Percentiles rank a stretch among this genome's conserved stretches.
These are phyloP conservation scores for Coleophoma eucalyptorum DNA, from an alignment of 2,329 filamentous ascomycete genomes.

Conservation along the genomic window DNA sequence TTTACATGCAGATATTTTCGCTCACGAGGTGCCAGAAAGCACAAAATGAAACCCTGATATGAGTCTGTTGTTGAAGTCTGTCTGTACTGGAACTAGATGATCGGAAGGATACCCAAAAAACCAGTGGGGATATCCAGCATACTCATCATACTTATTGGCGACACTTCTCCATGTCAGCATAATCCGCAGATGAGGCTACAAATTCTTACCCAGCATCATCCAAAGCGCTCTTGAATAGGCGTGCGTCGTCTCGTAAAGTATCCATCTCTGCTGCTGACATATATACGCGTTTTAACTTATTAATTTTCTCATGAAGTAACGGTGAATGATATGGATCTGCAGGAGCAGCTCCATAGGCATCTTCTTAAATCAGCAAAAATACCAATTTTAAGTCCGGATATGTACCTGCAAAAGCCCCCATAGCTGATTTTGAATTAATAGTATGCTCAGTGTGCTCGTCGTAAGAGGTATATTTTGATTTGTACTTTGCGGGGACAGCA, in stretches of 20 bases:
- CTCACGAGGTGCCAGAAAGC: neutral
- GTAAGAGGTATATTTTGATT: constrained; percentile 28
- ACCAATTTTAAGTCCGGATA: neutral
- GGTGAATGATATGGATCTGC: constrained; percentile 28
- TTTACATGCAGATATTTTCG: too few relatives aligned
- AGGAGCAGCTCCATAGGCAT: constrained; percentile 23
- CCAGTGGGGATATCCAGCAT: constrained; percentile 31
- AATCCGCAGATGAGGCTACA: neutral
- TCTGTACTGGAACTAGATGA: constrained; percentile 3
- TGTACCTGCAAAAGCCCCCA: constrained; percentile 26
- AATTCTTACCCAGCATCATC: constrained; percentile 7
- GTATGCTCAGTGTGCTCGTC: constrained; percentile 31
- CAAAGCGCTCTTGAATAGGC: constrained; percentile 23
- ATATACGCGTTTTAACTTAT: constrained; percentile 27
- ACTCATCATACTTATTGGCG: constrained; percentile 25
- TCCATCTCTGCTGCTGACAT: constrained; percentile 26
- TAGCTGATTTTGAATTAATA: constrained; percentile 29
- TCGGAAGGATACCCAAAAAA: constrained; percentile 31
- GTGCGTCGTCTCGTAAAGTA: constrained; percentile 30
- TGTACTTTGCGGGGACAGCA: constrained; percentile 30
- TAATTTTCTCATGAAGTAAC: constrained; percentile 25
- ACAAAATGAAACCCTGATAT: constrained; percentile 11
- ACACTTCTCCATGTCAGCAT: constrained; percentile 16
- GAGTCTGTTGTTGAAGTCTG: constrained; percentile 2
- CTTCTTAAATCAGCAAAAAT: constrained; percentile 8